These are phyloP conservation scores for Millerozyma miso DNA, from an alignment of 805 yeast genomes.

Conservation along the genomic window DNA sequence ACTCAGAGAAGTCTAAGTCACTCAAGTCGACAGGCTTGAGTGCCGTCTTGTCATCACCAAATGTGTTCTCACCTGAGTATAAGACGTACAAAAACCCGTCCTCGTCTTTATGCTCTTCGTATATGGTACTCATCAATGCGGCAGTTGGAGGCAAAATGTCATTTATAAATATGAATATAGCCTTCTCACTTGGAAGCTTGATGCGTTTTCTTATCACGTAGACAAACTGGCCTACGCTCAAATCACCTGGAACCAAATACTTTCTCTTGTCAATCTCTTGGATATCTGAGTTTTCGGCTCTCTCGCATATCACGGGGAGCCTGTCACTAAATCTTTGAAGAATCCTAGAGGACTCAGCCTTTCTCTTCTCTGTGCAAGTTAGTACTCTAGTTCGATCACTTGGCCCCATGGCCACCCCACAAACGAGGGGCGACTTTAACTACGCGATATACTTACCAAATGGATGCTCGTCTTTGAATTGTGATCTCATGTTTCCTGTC, in stretches of 20 bases:
- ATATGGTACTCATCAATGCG: constrained; percentile 89
- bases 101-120: constrained; percentile 95
- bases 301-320: constrained; percentile 95
- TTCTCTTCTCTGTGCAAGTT: constrained; percentile 65
- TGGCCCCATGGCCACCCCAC: background rate
- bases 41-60: constrained; percentile 49
- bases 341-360: constrained; percentile 90
- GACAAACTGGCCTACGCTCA: constrained; percentile 97
- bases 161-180: constrained; percentile 93
- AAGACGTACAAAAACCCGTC: constrained; percentile 96
- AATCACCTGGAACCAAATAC: constrained; percentile 91
- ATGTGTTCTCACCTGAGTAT: constrained; percentile 96
- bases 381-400: constrained; percentile 2
- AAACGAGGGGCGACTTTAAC: background rate
- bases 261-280: constrained; percentile 96
- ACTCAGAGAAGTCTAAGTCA: constrained; percentile 4
- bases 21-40: background rate
- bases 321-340: constrained; percentile 85
- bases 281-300: constrained; percentile 93
- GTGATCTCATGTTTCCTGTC: constrained; percentile 64
- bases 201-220: constrained; percentile 96
- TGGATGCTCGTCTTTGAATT: constrained; percentile 92
- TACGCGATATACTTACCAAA: constrained; percentile 56
- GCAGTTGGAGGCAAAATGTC: constrained; percentile 98
- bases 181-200: constrained; percentile 94